phyloP scores from a whole-genome alignment of 352 stramenopile species.

The Thalassiosira hispida region DNA sequence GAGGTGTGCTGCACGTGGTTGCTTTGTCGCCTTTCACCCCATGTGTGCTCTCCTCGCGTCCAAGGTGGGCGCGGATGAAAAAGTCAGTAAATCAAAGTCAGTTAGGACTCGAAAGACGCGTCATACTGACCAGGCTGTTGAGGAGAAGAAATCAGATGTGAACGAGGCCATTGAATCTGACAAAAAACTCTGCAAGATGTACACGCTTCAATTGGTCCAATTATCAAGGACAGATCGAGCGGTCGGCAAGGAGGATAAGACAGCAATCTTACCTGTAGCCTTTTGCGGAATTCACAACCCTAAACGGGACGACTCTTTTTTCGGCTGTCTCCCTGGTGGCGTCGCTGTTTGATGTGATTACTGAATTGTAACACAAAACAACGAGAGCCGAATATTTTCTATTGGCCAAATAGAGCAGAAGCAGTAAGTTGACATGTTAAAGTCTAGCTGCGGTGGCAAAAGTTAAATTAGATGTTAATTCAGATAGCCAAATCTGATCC shows the following conservation, averaged over 20 bases:
- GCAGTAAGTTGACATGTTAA: conserved; percentile 28
- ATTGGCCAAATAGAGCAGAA: conserved; percentile 2
- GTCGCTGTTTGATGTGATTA: conserved; percentile 2
- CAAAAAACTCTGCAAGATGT: conserved; percentile 64
- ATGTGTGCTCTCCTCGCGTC: conserved; percentile 79
- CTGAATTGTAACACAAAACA: not conserved
- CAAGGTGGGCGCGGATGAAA: conserved; percentile 36
- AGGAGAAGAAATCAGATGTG: conserved; percentile 38
- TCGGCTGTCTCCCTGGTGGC: conserved; percentile 65
- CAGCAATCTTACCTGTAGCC: conserved; percentile 56
- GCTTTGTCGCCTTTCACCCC: conserved; percentile 76
- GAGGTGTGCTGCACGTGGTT: conserved; percentile 72
- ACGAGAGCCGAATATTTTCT: not conserved
- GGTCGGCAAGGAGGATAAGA: conserved; percentile 13
- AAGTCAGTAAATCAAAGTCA: conserved; percentile 27
- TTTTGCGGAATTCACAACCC: conserved; percentile 84
- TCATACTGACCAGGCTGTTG: conserved; percentile 22
- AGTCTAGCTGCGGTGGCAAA: not conserved
- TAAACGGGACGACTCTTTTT: conserved; percentile 51
- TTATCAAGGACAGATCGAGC: conserved; percentile 21
- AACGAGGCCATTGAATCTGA: conserved; percentile 53
- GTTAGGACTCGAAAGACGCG: conserved; percentile 40
- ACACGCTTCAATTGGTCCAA: conserved; percentile 62
- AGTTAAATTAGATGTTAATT: no score
- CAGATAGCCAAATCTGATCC: no score